Conservation (phyloP, 306 rosid species). For the Malus asiatica region DNA sequence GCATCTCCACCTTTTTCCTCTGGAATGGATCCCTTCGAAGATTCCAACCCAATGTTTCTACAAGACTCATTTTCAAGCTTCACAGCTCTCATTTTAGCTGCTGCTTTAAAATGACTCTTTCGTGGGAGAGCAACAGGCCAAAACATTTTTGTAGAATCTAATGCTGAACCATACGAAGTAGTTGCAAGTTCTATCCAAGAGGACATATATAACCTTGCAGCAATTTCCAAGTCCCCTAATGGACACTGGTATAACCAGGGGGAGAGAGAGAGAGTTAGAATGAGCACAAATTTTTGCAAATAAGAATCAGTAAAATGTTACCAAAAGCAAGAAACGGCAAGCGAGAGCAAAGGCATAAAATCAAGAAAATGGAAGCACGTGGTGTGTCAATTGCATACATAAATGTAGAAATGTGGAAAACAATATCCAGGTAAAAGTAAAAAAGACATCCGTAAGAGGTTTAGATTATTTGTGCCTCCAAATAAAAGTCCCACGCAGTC, state of each 20-base stretch:
- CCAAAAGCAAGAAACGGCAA: background rate
- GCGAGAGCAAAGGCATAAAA: background rate
- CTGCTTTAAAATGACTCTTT: conserved; percentile 89
- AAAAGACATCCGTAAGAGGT: background rate
- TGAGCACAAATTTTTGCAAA: background rate
- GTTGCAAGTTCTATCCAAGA: conserved; percentile 88
- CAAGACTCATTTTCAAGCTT: conserved; percentile 64
- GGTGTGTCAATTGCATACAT: background rate
- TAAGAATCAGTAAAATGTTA: background rate
- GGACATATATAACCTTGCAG: conserved; percentile 50
- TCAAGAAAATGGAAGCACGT: background rate
- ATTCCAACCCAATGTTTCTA: conserved; percentile 46
- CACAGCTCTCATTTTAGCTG: conserved; percentile 96
- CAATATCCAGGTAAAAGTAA: background rate
- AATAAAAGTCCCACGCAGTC: background rate
- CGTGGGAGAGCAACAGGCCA: conserved; percentile 96
- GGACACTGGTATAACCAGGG: conserved; percentile 44
- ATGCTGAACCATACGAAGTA: conserved; percentile 80
- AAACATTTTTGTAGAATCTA: conserved; percentile 85
- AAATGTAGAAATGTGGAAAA: background rate
- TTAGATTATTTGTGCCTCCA: too few species aligned
- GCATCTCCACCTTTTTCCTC: conserved; percentile 68
- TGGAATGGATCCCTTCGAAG: conserved; percentile 38
- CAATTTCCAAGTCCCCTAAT: conserved; percentile 61
- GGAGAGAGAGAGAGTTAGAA: background rate